Base-by-base conservation (phyloP, 169 alveolate species). In the Hammondia hammondi region DNA sequence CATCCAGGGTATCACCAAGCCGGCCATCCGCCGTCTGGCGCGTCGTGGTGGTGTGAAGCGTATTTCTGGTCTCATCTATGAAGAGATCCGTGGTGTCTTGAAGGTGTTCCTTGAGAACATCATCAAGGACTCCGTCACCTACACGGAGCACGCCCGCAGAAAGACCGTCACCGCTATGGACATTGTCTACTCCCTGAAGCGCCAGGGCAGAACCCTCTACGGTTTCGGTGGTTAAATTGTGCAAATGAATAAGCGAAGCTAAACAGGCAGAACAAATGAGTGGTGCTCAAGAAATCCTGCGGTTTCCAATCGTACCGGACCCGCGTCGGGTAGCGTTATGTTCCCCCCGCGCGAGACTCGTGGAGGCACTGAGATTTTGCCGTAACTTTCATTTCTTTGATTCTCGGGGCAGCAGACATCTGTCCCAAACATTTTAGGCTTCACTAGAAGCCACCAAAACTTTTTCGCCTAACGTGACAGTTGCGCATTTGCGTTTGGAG, bases 11-110 rank as follows among this genome's bases (percentile, higher is more conserved):
- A 99, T 99, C 97, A 99, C 99, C 94, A 99, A 99, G 98, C 99
- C 99, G 82, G 99, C 99, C 73, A 99, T 99, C 97, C 98, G 99
- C 95, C 99, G 99, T 97, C 97, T 99, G 95, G 99, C 99, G 85
- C 99, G 99, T 95, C 99, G 99, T 97, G 99, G 99, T 95, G 99
- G 99, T 93, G 99, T 99, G 82, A 99, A 99, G 98, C 99, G 99
- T 98, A 99, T 99, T 93, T 98, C 99, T 67, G 99, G 99, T 94
- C 97, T 99, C 96, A 99, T 99, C 95, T 99, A 99, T 97, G 99
- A 99, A 97, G 99, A 99, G 98, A 98, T 99, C 82, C 98, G 99
- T 95, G 99, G 99, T 95, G 99, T 99, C 91, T 98, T 99, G 93
- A 99, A 99, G 98, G 98, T 98, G 57, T 99, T 99, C 99, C 98